Percentiles rank a stretch among this genome's conserved stretches.
Conservation (phyloP, 352 stramenopile genomes). For the Pythium folliculosum region DNA sequence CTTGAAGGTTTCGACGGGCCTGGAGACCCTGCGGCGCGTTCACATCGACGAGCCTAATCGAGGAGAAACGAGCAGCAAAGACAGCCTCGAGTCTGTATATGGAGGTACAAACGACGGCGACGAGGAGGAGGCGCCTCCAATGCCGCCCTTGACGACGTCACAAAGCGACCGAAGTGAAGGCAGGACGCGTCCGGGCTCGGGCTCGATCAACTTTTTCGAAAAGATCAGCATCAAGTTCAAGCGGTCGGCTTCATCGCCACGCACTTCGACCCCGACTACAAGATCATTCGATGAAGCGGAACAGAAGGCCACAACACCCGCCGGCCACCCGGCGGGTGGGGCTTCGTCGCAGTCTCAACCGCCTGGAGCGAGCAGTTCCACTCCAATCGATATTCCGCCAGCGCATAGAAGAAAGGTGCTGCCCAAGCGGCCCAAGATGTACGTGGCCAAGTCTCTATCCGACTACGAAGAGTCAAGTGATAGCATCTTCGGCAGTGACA, state of each 20-base stretch:
- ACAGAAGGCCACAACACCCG: neutral
- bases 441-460: slow-evolving; percentile 64
- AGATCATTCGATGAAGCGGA: slow-evolving; percentile 16
- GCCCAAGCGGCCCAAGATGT: slow-evolving; percentile 75
- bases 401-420: slow-evolving; percentile 40
- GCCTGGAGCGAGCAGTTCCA: slow-evolving; percentile 2
- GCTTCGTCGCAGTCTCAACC: neutral
- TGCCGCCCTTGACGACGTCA: slow-evolving; percentile 19
- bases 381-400: slow-evolving; percentile 17
- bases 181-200: slow-evolving; percentile 29
- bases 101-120: slow-evolving; percentile 36
- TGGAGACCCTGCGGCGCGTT: neutral
- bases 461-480: slow-evolving; percentile 84
- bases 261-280: slow-evolving; percentile 12
- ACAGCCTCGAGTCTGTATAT: slow-evolving; percentile 18
- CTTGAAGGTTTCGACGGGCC: slow-evolving; percentile 13
- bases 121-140: slow-evolving; percentile 20
- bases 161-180: slow-evolving; percentile 13
- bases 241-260: slow-evolving; percentile 47
- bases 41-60: neutral
- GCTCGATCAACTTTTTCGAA: slow-evolving; percentile 81
- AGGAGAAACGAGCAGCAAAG: slow-evolving; percentile 16
- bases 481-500: slow-evolving; percentile 83
- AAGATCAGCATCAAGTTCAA: slow-evolving; percentile 87
- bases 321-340: no score